phyloP scores from a whole-genome alignment of 805 yeast genomes.

The Aciculoconidium aculeatum region DNA sequence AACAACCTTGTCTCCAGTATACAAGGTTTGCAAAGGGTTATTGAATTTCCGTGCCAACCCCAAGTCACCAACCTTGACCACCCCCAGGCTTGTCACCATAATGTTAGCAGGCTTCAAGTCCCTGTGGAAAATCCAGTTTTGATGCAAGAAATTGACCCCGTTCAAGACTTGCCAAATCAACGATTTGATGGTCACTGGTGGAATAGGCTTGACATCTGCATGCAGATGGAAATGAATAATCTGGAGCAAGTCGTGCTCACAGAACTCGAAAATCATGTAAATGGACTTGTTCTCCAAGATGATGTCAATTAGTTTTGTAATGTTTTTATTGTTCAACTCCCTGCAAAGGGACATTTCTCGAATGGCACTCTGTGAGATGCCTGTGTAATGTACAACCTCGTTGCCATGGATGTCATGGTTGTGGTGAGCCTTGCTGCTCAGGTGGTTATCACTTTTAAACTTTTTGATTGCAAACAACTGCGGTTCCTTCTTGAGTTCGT shows the following conservation, averaged over 20 bases:
- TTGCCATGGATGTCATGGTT: conserved; percentile 59
- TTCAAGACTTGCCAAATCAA: conserved; percentile 88
- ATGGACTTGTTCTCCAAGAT: conserved; percentile 83
- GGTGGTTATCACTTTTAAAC: conserved; percentile 75
- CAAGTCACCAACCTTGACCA: conserved; percentile 92
- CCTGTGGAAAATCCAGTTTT: conserved; percentile 93
- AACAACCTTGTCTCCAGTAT: conserved; percentile 91
- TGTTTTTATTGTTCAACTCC: conserved; percentile 74
- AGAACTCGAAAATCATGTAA: conserved; percentile 92
- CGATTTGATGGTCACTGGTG: conserved; percentile 73
- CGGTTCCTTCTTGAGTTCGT: conserved; percentile 7
- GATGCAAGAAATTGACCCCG: conserved; percentile 88
- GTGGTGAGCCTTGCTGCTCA: conserved; percentile 25
- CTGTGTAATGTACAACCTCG: conserved; percentile 84
- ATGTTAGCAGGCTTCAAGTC: conserved; percentile 97
- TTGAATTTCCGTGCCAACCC: conserved; percentile 87
- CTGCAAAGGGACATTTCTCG: conserved; percentile 94
- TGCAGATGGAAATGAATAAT: conserved; percentile 93
- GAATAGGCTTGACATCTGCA: conserved; percentile 75
- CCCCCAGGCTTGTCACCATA: conserved; percentile 86
- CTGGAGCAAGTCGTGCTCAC: conserved; percentile 92
- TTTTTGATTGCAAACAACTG: conserved; percentile 81
- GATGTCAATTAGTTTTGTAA: conserved; percentile 75
- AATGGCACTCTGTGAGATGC: conserved; percentile 92
- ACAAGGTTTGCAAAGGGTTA: conserved; percentile 79